phyloP scores from a whole-genome alignment of 1,284 basidiomycete species.

The Leccinum griseonigrum region DNA sequence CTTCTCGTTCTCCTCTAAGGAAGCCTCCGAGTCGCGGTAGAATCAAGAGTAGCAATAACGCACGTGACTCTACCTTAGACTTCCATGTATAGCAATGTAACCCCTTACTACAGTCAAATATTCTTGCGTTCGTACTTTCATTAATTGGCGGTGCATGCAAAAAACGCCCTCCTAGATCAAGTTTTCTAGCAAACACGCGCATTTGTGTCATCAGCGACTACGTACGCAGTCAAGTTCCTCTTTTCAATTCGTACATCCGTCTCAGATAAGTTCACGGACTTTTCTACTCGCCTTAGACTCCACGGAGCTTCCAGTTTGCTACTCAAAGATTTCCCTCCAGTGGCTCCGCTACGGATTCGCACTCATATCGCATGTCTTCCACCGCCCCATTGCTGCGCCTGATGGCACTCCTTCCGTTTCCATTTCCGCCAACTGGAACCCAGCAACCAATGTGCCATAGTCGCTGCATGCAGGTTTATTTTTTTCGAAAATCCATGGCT shows the following conservation, averaged over 20 bases:
- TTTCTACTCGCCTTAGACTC: neutral
- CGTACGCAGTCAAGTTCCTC: slow-evolving; percentile 4
- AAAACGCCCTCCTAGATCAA: slow-evolving; percentile 18
- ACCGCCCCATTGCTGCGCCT: slow-evolving; percentile 15
- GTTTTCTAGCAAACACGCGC: slow-evolving; percentile 13
- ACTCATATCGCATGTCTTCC: slow-evolving; percentile 2
- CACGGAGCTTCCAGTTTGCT: slow-evolving; percentile 3
- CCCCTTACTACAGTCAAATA: neutral
- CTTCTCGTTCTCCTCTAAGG: neutral
- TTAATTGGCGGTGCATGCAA: slow-evolving; percentile 21
- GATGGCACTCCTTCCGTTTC: slow-evolving; percentile 20
- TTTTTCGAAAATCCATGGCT: slow-evolving; percentile 6
- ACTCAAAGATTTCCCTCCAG: neutral
- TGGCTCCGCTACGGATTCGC: slow-evolving; percentile 15
- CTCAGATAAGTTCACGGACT: slow-evolving; percentile 3
- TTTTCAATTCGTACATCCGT: neutral
- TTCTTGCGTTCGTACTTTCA: neutral
- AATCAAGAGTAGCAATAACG: neutral
- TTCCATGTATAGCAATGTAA: too few species aligned
- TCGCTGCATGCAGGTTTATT: slow-evolving; percentile 2
- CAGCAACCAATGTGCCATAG: slow-evolving; percentile 5
- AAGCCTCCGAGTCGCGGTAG: neutral
- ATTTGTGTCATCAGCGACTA: slow-evolving; percentile 5
- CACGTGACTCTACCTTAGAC: neutral
- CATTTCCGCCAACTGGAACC: slow-evolving; percentile 23